phyloP scores from a whole-genome alignment of 2,329 filamentous ascomycete species.

The Akanthomyces dipterigenus region DNA sequence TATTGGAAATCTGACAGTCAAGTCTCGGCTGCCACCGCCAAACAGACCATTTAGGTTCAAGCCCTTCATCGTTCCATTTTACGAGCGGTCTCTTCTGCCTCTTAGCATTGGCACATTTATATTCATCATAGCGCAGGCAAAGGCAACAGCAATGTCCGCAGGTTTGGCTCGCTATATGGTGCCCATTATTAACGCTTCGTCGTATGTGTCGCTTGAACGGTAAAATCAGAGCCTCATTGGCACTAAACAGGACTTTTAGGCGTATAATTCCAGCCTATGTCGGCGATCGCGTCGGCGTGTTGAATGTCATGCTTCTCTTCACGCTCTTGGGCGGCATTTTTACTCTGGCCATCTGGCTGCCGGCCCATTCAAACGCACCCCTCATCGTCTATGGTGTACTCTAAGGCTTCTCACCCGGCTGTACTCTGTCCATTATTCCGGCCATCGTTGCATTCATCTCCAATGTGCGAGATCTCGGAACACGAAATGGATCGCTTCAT shows the following conservation, averaged over 20 bases:
- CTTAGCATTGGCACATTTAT: slow-evolving; percentile 20
- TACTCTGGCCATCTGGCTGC: not conserved
- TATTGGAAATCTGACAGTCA: slow-evolving; percentile 25
- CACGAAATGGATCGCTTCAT: not conserved
- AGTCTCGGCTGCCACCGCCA: slow-evolving; percentile 32
- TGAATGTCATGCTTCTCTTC: slow-evolving; percentile 55
- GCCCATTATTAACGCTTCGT: not conserved
- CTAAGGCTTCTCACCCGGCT: no score
- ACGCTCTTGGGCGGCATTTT: slow-evolving; percentile 52
- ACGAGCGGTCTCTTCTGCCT: slow-evolving; percentile 32
- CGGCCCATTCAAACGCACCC: not conserved
- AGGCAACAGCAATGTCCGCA: not conserved
- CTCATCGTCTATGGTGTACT: no score
- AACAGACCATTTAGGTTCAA: slow-evolving; percentile 31
- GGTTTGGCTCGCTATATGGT: not conserved
- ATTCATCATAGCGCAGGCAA: slow-evolving; percentile 5
- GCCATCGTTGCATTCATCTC: not conserved
- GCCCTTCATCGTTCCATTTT: slow-evolving; percentile 36
- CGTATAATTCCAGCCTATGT: not conserved
- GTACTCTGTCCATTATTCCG: not conserved
- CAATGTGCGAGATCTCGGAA: not conserved
- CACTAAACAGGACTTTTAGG: not conserved
- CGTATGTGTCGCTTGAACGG: not conserved
- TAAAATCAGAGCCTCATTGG: no score
- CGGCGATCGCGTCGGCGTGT: slow-evolving; percentile 25